Evolutionary conservation across 2,329 filamentous ascomycete genomes (phyloP).

Genomic region (Leptographium radiaticola): DNA sequence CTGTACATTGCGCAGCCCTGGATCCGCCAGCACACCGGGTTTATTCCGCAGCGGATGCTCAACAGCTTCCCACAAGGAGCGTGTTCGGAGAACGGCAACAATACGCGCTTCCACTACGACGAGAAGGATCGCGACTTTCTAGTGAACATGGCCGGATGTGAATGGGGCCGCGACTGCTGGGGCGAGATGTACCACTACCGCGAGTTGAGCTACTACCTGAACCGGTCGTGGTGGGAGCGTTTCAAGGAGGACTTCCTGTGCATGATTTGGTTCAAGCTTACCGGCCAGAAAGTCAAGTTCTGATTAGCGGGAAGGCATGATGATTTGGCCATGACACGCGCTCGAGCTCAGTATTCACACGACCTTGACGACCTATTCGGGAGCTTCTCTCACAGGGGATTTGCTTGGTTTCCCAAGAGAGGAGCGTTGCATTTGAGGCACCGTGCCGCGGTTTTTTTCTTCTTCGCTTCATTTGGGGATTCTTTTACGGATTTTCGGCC

Average conservation of each 20-base stretch:
- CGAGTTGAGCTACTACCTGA: slow-evolving; percentile 79
- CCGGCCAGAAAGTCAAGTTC: slow-evolving; percentile 46
- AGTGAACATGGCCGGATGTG: slow-evolving; percentile 97
- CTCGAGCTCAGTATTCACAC: background rate
- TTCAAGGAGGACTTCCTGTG: slow-evolving; percentile 56
- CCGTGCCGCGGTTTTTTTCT: background rate
- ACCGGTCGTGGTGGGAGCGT: slow-evolving; percentile 68
- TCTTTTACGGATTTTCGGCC: background rate
- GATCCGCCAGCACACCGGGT: slow-evolving; percentile 78
- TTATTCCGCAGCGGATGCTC: slow-evolving; percentile 81
- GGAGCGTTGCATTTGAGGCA: background rate
- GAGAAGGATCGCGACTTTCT: slow-evolving; percentile 79
- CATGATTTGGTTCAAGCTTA: slow-evolving; percentile 49
- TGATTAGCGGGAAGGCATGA: slow-evolving; percentile 17
- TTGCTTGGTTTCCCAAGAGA: background rate
- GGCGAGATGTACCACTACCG: slow-evolving; percentile 94
- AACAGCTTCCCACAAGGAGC: slow-evolving; percentile 90
- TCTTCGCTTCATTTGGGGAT: background rate
- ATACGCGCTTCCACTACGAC: slow-evolving; percentile 74
- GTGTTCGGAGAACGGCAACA: slow-evolving; percentile 64
- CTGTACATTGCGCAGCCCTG: slow-evolving; percentile 86
- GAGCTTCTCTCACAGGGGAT: background rate
- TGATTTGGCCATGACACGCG: background rate
- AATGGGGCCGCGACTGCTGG: slow-evolving; percentile 96
- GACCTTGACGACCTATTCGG: slow-evolving; percentile 6